These are phyloP conservation scores for Linderina pennispora DNA, from an alignment of 192 early-diverging fungal genomes.

Conservation along the genomic window DNA sequence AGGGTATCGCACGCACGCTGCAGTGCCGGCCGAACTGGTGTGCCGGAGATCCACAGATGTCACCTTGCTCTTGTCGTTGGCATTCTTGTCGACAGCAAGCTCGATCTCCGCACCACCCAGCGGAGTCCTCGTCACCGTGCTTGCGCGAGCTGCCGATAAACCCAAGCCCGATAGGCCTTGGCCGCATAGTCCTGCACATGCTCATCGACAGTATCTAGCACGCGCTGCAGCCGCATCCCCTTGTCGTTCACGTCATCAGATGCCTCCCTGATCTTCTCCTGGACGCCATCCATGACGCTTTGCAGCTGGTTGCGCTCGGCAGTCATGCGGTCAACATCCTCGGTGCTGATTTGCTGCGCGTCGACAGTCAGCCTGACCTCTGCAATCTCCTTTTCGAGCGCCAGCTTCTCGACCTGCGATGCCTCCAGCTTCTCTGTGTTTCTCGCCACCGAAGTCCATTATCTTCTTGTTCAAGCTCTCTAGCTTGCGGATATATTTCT, in stretches of 20 bases:
- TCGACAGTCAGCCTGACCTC: conserved; percentile 61
- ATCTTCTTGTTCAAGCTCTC: conserved; percentile 51
- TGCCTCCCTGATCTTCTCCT: conserved; percentile 52
- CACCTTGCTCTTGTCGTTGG: conserved; percentile 31
- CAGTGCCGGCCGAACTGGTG: conserved; percentile 34
- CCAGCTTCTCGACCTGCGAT: conserved; percentile 39
- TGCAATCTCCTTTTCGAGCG: conserved; percentile 49
- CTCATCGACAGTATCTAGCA: conserved; percentile 54
- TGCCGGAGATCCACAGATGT: conserved; percentile 42
- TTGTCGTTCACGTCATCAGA: conserved; percentile 56
- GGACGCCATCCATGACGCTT: conserved; percentile 46
- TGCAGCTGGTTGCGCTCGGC: conserved; percentile 65
- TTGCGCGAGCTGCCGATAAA: conserved; percentile 25
- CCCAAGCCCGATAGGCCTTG: conserved; percentile 41
- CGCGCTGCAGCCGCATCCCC: conserved; percentile 63
- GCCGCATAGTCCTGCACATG: conserved; percentile 36
- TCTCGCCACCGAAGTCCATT: conserved; percentile 25
- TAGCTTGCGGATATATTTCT: conserved; percentile 38
- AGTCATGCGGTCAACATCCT: conserved; percentile 78
- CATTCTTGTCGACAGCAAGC: conserved; percentile 26
- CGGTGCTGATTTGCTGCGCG: conserved; percentile 66
- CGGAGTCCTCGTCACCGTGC: conserved; percentile 11
- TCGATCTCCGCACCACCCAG: conserved; percentile 36
- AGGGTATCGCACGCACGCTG: conserved; percentile 39
- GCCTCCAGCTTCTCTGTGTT: conserved; percentile 37